A percentile compares a stretch with the other conserved stretches of the same genome.
phyloP scores from a whole-genome alignment of 2,329 filamentous ascomycete species.

The Botrytis porri region DNA sequence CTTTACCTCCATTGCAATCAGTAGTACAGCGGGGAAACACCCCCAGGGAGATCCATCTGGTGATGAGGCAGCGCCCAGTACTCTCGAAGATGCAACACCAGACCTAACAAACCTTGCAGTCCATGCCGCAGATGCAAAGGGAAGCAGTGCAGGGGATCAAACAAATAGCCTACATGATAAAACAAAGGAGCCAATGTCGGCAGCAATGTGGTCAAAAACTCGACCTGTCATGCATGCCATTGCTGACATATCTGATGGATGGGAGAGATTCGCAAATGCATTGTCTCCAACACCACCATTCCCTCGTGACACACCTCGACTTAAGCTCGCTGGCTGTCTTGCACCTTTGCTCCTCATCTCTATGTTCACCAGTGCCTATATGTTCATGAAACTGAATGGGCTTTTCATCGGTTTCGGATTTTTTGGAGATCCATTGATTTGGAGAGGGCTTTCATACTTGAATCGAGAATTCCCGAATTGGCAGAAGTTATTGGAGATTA shows the following conservation, averaged over 20 bases:
- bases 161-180: conserved; percentile 61
- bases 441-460: conserved; percentile 55
- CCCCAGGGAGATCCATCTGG: conserved; percentile 58
- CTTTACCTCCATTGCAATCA: conserved; percentile 68
- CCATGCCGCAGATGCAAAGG: conserved; percentile 50
- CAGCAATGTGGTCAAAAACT: conserved; percentile 74
- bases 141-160: conserved; percentile 50
- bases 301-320: conserved; percentile 49
- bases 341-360: conserved; percentile 52
- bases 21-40: conserved; percentile 74
- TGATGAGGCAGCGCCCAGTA: conserved; percentile 25
- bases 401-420: conserved; percentile 71
- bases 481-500: conserved; percentile 70
- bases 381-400: conserved; percentile 61
- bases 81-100: conserved; percentile 52
- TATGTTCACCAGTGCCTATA: conserved; percentile 54
- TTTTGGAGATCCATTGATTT: conserved; percentile 75
- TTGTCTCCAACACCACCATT: conserved; percentile 65
- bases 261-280: conserved; percentile 62
- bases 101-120: conserved; percentile 58
- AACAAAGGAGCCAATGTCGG: conserved; percentile 74
- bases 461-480: conserved; percentile 66
- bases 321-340: conserved; percentile 54
- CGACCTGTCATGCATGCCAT: conserved; percentile 67
- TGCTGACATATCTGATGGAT: conserved; percentile 57